Conservation (phyloP, 73 alveolate species). For the Durusdinium trenchii region DNA sequence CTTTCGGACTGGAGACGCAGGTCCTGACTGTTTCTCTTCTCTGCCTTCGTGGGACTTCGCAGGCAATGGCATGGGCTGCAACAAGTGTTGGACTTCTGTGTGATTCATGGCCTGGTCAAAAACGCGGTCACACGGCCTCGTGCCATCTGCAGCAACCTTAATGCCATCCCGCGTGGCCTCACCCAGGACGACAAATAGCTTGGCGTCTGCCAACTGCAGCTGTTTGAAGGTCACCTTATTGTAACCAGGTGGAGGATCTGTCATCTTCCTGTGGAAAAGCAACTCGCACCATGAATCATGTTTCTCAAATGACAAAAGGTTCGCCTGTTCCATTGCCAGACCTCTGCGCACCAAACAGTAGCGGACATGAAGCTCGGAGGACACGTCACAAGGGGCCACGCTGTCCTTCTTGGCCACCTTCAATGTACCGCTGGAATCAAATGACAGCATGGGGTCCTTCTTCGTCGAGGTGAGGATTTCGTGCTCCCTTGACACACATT, state of each 20-base stretch:
- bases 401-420: not conserved
- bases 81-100: not conserved
- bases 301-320: not conserved
- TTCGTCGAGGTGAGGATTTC: not conserved
- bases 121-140: not conserved
- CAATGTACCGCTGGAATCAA: not conserved
- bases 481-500: not conserved
- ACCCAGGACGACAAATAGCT: not conserved
- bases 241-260: not conserved
- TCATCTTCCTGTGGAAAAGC: not conserved
- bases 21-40: not conserved
- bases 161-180: not conserved
- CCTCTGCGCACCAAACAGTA: constrained; percentile 9
- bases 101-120: not conserved
- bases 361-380: not conserved
- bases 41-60: not conserved
- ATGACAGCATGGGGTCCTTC: not conserved
- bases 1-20: not conserved
- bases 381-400: not conserved
- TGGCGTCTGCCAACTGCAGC: not conserved
- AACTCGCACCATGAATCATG: not conserved
- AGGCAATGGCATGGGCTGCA: not conserved
- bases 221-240: not conserved
- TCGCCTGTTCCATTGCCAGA: constrained; percentile 40
- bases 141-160: not conserved